Evolutionary conservation across 169 alveolate genomes (phyloP).

Genomic region (Besnoitia besnoiti): DNA sequence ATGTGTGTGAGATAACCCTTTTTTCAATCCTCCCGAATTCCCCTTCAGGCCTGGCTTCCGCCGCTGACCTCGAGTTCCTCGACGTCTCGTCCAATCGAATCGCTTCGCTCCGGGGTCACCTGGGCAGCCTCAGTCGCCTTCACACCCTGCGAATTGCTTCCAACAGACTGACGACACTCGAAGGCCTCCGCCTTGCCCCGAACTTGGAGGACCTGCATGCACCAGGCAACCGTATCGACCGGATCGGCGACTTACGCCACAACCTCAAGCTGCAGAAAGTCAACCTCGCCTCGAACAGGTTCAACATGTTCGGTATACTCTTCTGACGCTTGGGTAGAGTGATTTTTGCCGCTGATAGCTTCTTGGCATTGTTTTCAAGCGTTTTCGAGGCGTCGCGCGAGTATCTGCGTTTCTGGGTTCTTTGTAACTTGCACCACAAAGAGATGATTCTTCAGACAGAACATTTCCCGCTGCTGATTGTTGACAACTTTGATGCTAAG

Average conservation of each 20-base stretch:
- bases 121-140: slow-evolving; percentile 43
- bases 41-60: not conserved
- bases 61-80: slow-evolving; percentile 13
- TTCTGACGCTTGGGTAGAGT: not conserved
- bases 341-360: no score
- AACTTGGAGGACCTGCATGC: slow-evolving; percentile 47
- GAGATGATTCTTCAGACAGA: no score
- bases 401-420: no score
- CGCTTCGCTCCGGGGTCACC: not conserved
- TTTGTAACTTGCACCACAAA: no score
- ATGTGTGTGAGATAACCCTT: no score
- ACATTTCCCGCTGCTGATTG: no score
- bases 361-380: no score
- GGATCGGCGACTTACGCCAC: slow-evolving; percentile 46
- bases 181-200: slow-evolving; percentile 38
- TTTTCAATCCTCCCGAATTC: no score
- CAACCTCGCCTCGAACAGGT: slow-evolving; percentile 64
- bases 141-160: slow-evolving; percentile 59
- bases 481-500: no score
- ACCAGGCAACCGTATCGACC: slow-evolving; percentile 57
- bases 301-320: slow-evolving; percentile 12
- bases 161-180: slow-evolving; percentile 48
- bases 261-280: slow-evolving; percentile 51
- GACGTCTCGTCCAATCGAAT: slow-evolving; percentile 21
- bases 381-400: no score